Conservation (phyloP, 192 early-diverging fungal species). For the Mortierella claussenii region DNA sequence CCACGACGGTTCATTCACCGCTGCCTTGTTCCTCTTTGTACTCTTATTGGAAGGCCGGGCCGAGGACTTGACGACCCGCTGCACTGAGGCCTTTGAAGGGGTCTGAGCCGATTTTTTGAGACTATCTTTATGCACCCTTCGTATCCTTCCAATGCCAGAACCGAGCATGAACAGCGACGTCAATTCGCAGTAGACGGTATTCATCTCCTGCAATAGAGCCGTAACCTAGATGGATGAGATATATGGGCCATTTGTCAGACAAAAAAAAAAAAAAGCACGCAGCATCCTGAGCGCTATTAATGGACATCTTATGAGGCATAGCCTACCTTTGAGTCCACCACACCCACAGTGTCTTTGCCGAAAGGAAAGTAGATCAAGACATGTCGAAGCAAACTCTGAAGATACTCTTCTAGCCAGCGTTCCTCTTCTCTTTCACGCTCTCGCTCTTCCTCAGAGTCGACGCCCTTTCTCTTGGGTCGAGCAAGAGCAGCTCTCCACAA, state of each 20-base stretch:
- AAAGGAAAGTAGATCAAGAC: slow-evolving; percentile 82
- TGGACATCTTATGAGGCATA: too few relatives aligned
- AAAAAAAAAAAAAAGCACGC: too few relatives aligned
- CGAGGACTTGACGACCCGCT: slow-evolving; percentile 8
- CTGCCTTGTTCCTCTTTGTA: slow-evolving; percentile 20
- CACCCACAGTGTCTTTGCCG: slow-evolving; percentile 63
- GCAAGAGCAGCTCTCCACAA: slow-evolving; percentile 72
- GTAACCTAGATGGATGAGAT: too few relatives aligned
- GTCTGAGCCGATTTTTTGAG: not conserved
- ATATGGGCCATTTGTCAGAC: too few relatives aligned
- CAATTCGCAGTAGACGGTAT: slow-evolving; percentile 74
- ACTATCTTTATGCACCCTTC: slow-evolving; percentile 16
- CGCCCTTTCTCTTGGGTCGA: slow-evolving; percentile 21
- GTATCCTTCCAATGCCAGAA: slow-evolving; percentile 45
- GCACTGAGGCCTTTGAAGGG: not conserved
- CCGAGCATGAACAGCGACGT: slow-evolving; percentile 66
- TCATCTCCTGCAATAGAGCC: slow-evolving; percentile 70
- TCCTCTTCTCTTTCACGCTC: slow-evolving; percentile 26
- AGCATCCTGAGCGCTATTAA: too few relatives aligned
- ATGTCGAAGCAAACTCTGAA: slow-evolving; percentile 74
- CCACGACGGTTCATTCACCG: not conserved
- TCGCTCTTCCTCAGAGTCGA: slow-evolving; percentile 30
- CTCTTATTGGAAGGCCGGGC: slow-evolving; percentile 35
- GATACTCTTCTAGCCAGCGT: slow-evolving; percentile 58
- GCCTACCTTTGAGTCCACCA: slow-evolving; percentile 64